phyloP scores from a whole-genome alignment of 768 basidiomycete genomes.

The Pleurotus cornucopiae region DNA sequence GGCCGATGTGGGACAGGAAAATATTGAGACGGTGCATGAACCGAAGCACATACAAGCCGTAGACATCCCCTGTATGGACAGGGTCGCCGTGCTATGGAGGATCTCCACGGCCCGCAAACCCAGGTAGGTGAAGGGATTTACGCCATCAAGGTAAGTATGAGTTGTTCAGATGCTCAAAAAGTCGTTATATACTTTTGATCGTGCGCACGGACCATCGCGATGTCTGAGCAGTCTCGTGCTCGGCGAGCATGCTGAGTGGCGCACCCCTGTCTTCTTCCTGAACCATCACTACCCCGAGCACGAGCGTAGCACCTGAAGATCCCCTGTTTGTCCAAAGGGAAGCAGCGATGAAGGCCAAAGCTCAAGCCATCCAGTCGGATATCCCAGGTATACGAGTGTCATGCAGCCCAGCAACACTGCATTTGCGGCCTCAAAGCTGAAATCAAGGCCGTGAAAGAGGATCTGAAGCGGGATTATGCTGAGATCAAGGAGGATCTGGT shows the following conservation, averaged over 20 bases:
- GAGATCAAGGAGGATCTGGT: too few species aligned
- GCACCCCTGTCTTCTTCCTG: neutral
- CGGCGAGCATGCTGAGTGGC: neutral
- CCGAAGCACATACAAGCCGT: conserved; percentile 61
- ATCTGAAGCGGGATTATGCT: too few species aligned
- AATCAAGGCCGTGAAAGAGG: too few species aligned
- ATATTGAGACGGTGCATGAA: conserved; percentile 68
- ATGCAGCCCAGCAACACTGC: too few species aligned
- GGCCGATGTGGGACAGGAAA: conserved; percentile 55
- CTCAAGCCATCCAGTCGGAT: too few species aligned
- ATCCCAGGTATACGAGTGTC: too few species aligned
- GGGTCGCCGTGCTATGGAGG: conserved; percentile 58
- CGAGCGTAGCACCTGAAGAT: neutral
- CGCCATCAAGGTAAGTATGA: conserved; percentile 59
- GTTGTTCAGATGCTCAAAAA: conserved; percentile 9
- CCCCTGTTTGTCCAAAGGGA: neutral
- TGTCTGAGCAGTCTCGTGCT: neutral
- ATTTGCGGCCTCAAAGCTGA: too few species aligned
- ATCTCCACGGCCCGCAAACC: conserved; percentile 43
- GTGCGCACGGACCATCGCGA: neutral
- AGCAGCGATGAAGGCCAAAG: too few species aligned
- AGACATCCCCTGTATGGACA: conserved; percentile 46
- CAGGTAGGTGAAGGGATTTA: conserved; percentile 38
- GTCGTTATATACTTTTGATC: neutral
- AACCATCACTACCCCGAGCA: neutral